These are phyloP conservation scores for Salix viminalis DNA, from an alignment of 345 rosid species.

Conservation along the genomic window DNA sequence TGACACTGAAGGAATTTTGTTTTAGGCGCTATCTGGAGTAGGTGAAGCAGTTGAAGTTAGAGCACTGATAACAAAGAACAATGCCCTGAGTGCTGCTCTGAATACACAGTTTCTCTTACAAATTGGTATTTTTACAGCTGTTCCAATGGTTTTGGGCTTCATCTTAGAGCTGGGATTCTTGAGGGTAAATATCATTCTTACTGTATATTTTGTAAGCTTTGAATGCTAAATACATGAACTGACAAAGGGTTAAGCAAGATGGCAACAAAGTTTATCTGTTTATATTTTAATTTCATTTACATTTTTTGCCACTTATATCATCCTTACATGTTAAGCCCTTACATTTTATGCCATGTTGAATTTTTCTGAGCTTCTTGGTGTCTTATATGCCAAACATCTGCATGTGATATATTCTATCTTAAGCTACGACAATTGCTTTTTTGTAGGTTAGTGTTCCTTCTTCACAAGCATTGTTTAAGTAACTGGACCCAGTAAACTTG, in stretches of 20 bases:
- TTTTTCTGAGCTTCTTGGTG: background rate
- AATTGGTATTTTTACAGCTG: conserved; percentile 90
- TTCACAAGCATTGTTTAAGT: too few species aligned
- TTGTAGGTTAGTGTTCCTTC: too few species aligned
- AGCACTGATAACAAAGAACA: conserved; percentile 53
- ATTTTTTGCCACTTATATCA: background rate
- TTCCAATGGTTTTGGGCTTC: conserved; percentile 89
- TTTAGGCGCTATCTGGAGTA: conserved; percentile 91
- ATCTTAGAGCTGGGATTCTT: conserved; percentile 66
- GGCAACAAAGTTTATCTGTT: background rate
- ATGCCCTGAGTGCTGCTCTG: conserved; percentile 74
- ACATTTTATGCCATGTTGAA: background rate
- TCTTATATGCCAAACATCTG: background rate
- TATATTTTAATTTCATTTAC: background rate
- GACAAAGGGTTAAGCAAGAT: background rate
- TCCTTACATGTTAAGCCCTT: background rate
- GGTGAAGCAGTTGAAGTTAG: conserved; percentile 60
- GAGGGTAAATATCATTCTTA: conserved; percentile 34
- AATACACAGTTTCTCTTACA: conserved; percentile 95
- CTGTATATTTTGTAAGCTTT: background rate
- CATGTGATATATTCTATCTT: too few species aligned
- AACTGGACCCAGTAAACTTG: too few species aligned
- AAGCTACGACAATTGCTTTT: too few species aligned
- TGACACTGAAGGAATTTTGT: conserved; percentile 8
- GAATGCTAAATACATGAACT: background rate